phyloP scores from a whole-genome alignment of 2,329 filamentous ascomycete genomes.

The Hypoxylon sp. region DNA sequence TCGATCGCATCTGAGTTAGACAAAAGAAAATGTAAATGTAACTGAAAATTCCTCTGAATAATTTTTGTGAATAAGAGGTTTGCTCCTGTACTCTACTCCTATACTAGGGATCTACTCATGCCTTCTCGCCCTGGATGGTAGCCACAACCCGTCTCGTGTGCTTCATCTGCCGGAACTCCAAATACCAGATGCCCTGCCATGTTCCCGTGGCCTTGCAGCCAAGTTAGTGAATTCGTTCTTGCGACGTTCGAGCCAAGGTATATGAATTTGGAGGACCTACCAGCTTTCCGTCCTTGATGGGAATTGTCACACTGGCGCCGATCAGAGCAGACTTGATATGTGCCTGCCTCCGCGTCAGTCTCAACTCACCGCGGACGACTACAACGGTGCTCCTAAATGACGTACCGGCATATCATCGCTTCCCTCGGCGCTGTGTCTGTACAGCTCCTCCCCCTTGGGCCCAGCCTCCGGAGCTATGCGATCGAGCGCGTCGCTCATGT shows the following conservation, averaged over 20 bases:
- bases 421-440: constrained; percentile 89
- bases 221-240: constrained; percentile 13
- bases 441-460: constrained; percentile 77
- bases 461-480: constrained; percentile 85
- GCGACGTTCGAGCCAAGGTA: background rate
- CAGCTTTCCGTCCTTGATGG: constrained; percentile 87
- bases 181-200: constrained; percentile 93
- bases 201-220: constrained; percentile 68
- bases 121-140: constrained; percentile 91
- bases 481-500: constrained; percentile 96
- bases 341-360: constrained; percentile 64
- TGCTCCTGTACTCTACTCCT: background rate
- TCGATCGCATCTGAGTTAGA: constrained; percentile 5
- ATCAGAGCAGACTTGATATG: constrained; percentile 94
- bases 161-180: constrained; percentile 84
- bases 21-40: constrained; percentile 12
- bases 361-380: background rate
- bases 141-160: constrained; percentile 88
- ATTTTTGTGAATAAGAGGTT: background rate
- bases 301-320: constrained; percentile 89
- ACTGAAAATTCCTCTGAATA: background rate
- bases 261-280: constrained; percentile 58
- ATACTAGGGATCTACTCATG: constrained; percentile 51
- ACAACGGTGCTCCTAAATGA: constrained; percentile 36
- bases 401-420: constrained; percentile 91